Evolutionary conservation across 441 rosid genomes (phyloP), one percentile per base, ranked within the genome.

Genomic region (California macrophylla): DNA sequence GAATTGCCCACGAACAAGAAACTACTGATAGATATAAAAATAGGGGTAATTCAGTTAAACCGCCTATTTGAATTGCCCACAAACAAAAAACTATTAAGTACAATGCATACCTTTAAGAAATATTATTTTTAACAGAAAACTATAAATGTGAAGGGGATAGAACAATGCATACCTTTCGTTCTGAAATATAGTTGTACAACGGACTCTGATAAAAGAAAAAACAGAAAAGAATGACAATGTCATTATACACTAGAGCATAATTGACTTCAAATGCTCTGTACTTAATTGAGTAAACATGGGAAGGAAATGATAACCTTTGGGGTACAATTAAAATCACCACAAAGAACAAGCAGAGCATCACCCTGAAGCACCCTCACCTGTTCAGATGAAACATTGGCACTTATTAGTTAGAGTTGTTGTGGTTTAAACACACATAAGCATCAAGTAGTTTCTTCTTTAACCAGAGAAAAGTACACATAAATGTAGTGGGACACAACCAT

Each of bases 311-410:
- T 21, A 28, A 90, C 98, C 97, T 88, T 88, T 23, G 97, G 98
- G 61, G 95, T 93, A 75, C 93, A 89, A 77, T 93, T 93, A 76
- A 91, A 90, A 79, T 93, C 98, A 66, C 97, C 97, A 82, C 98
- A 91, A 68, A 93, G 83, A 83, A 93, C 90, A 79, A 91, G 85
- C 30, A 96, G 96, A 13, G 96, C 91, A 86, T 82, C 81, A 76
- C 87, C 82, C 45, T 90, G 78, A 66, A 93, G 92, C 67, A 68
- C 81, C 83, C 97, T 86, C 62, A 91, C 87, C 98, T 93, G 85
- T 72, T 73, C 52, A 45, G 68, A 54, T 70, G 56, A 18, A 72
- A 30, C 66, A 52, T 32, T 45, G 64, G 70, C 54, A 69, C 10
- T 54, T 42, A 67, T 63, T 67, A 61, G 40, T 71, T 3, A 42